phyloP scores from a whole-genome alignment of 73 alveolate genomes.

The Paramecium primaurelia region DNA sequence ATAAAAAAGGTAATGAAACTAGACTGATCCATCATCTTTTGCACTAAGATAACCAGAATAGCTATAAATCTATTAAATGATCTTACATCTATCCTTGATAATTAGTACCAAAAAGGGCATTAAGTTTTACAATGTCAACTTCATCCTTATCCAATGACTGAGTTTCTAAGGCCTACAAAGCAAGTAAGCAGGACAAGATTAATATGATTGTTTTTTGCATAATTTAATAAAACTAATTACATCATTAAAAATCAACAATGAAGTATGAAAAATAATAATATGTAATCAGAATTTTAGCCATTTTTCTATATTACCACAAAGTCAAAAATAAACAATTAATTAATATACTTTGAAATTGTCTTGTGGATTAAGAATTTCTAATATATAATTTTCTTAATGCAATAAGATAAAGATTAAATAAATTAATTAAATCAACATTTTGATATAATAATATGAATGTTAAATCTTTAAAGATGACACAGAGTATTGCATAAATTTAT shows the following conservation, averaged over 20 bases:
- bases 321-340: not conserved
- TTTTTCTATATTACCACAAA: not conserved
- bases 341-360: not conserved
- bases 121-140: not conserved
- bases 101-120: not conserved
- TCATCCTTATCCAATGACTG: not conserved
- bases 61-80: not conserved
- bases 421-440: too few species aligned
- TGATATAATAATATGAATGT: too few species aligned
- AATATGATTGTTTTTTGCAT: not conserved
- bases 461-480: too few species aligned
- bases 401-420: too few species aligned
- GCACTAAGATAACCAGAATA: slow-evolving; percentile 34
- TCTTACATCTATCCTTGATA: not conserved
- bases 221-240: not conserved
- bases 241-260: not conserved
- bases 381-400: too few species aligned
- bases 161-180: not conserved
- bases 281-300: not conserved
- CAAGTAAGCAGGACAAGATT: not conserved
- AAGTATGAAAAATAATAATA: not conserved
- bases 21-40: not conserved
- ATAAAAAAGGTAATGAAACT: not conserved
- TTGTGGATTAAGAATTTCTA: too few species aligned
- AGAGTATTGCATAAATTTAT: too few species aligned